phyloP scores from a whole-genome alignment of 257 asterid species.

The Nicotiana noctiflora region DNA sequence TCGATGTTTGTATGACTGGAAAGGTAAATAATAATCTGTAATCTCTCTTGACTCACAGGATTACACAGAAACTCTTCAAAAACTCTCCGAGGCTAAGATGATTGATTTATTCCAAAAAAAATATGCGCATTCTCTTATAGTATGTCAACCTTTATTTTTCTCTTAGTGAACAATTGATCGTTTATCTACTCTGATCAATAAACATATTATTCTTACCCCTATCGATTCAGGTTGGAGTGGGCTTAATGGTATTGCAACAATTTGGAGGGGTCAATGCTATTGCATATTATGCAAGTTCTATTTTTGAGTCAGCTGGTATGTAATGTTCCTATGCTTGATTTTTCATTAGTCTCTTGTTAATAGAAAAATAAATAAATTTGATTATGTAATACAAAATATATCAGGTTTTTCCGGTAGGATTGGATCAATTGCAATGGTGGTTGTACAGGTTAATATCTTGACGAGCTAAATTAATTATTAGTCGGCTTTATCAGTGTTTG shows the following conservation, averaged over 20 bases:
- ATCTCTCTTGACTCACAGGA: constrained; percentile 35
- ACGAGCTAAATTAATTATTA: background rate
- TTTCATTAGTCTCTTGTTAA: background rate
- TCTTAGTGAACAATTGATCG: background rate
- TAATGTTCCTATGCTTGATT: background rate
- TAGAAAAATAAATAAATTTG: background rate
- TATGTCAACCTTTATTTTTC: constrained; percentile 20
- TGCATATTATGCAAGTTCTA: constrained; percentile 79
- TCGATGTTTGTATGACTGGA: background rate
- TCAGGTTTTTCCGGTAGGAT: constrained; percentile 64
- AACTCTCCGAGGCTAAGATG: constrained; percentile 41
- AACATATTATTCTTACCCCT: background rate
- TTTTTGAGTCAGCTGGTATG: constrained; percentile 74
- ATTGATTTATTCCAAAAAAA: constrained; percentile 66
- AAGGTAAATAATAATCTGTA: background rate
- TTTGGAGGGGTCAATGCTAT: constrained; percentile 86
- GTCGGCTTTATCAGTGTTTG: background rate
- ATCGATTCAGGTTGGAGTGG: constrained; percentile 69
- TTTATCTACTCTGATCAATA: background rate
- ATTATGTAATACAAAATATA: constrained; percentile 7
- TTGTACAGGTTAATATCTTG: constrained; percentile 49
- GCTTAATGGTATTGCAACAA: constrained; percentile 86
- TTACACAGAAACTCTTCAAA: constrained; percentile 48
- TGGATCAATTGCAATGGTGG: constrained; percentile 79
- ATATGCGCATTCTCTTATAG: constrained; percentile 69